Evolutionary conservation across 805 yeast genomes (phyloP).

Genomic region (Yamadazyma sp.): DNA sequence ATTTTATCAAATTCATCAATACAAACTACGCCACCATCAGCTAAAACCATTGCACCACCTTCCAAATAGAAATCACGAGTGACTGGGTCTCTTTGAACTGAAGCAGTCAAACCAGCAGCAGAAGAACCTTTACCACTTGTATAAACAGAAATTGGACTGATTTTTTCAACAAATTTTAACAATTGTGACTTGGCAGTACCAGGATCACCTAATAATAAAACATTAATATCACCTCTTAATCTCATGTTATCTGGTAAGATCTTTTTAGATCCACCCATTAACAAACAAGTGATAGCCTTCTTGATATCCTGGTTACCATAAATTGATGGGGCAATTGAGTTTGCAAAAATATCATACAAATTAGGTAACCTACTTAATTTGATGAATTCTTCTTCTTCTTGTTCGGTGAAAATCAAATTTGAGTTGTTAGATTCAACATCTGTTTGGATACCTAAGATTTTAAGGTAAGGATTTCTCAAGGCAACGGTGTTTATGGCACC

Average conservation of each 20-base stretch:
- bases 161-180: conserved; percentile 91
- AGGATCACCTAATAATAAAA: conserved; percentile 91
- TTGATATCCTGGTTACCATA: conserved; percentile 93
- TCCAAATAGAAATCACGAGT: conserved; percentile 92
- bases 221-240: conserved; percentile 95
- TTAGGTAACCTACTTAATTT: conserved; percentile 79
- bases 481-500: conserved; percentile 62
- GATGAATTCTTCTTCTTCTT: conserved; percentile 90
- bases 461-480: conserved; percentile 86
- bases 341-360: conserved; percentile 79
- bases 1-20: conserved; percentile 99
- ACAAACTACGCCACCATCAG: conserved; percentile 99
- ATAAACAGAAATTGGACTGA: conserved; percentile 90
- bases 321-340: conserved; percentile 93
- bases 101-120: conserved; percentile 98
- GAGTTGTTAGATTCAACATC: conserved; percentile 70
- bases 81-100: conserved; percentile 86
- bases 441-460: conserved; percentile 80
- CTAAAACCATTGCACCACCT: conserved; percentile 99
- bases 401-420: conserved; percentile 69
- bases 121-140: conserved; percentile 99
- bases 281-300: conserved; percentile 85
- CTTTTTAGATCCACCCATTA: conserved; percentile 94
- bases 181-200: conserved; percentile 98
- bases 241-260: conserved; percentile 94